A percentile compares a stretch with the other conserved stretches of the same genome.
phyloP scores from a whole-genome alignment of 1,139 yeast genomes.

The Debaryomycetaceae sp. region DNA sequence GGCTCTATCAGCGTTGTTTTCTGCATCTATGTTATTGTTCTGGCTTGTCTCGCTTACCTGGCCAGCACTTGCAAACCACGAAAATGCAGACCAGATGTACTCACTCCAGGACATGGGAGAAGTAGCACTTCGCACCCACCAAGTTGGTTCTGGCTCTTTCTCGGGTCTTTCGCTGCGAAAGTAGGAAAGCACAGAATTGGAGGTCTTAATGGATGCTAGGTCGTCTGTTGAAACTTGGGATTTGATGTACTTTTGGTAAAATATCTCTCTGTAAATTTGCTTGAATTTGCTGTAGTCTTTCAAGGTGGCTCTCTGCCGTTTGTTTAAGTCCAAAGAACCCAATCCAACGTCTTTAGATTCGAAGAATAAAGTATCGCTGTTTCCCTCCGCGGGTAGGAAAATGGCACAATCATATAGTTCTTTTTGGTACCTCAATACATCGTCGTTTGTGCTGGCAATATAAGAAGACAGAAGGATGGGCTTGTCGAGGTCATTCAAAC shows the following conservation, averaged over 20 bases:
- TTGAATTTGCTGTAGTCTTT: slow-evolving; percentile 40
- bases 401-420: slow-evolving; percentile 54
- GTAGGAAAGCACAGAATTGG: slow-evolving; percentile 15
- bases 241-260: slow-evolving; percentile 6
- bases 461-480: slow-evolving; percentile 29
- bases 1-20: slow-evolving; percentile 3
- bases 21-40: slow-evolving; percentile 3
- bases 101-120: slow-evolving; percentile 64
- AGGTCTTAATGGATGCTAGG: slow-evolving; percentile 20
- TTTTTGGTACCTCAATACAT: slow-evolving; percentile 54
- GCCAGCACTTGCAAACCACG: slow-evolving; percentile 89
- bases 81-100: slow-evolving; percentile 65
- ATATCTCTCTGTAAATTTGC: slow-evolving; percentile 27
- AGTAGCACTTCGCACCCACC: slow-evolving; percentile 45
- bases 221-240: slow-evolving; percentile 19
- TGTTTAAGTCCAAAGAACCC: slow-evolving; percentile 4
- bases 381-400: slow-evolving; percentile 22
- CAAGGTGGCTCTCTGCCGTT: slow-evolving; percentile 26
- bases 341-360: slow-evolving; percentile 9
- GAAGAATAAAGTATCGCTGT: slow-evolving; percentile 9
- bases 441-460: slow-evolving; percentile 72
- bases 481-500: slow-evolving; percentile 52
- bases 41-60: slow-evolving; percentile 28
- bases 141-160: slow-evolving; percentile 26
- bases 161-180: slow-evolving; percentile 5